Base-by-base conservation (phyloP, 352 stramenopile genomes). In the Phytopythium vexans region DNA sequence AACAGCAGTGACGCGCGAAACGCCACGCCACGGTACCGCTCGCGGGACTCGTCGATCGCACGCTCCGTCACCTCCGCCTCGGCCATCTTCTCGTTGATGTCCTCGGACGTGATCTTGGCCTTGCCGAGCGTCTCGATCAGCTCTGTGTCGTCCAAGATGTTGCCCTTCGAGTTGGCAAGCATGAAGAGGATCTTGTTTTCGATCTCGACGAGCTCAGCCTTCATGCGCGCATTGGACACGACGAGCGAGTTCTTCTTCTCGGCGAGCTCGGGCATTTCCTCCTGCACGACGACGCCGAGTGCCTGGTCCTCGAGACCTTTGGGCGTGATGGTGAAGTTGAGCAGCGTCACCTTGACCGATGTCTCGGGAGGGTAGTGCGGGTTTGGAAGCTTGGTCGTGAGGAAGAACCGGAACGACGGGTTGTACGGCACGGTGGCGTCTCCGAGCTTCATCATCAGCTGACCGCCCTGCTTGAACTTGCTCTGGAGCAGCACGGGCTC, bases 131-230 rank as follows among this genome's bases (percentile, higher is more conserved):
- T 97, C 38, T 97, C 86, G 34, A 97, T 97, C 2, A 97, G 68
- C 63, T 97, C 88, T 10, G 89, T 94, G 61, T 97, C 91, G 53
- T 97, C 91, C 0, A 97, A 56, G 49, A 97, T 97, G 48, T 97
- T 97, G 9, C 91, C 91, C 51, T 96, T 94, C 2, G 88, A 96
- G 60, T 97, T 97, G 32, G 82, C 86, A 8, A 97, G 67, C 81
- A 97, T 94, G 65, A 93, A 96, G 59, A 97, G 49, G 36, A 97
- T 97, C 39, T 95, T 93, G 70, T 96, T 96, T 54, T 97, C 91
- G 51, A 97, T 95, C 58, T 97, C 91, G 21, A 96, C 79, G 2
- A 97, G 80, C 52, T 97, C 87, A 1, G 88, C 88, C 37, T 96
- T 96, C 87, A 97, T 97, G 14, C 85, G 77, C 1, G 91, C 89